Conservation (phyloP, 2,329 filamentous ascomycete genomes). For the Thelonectria blattea region DNA sequence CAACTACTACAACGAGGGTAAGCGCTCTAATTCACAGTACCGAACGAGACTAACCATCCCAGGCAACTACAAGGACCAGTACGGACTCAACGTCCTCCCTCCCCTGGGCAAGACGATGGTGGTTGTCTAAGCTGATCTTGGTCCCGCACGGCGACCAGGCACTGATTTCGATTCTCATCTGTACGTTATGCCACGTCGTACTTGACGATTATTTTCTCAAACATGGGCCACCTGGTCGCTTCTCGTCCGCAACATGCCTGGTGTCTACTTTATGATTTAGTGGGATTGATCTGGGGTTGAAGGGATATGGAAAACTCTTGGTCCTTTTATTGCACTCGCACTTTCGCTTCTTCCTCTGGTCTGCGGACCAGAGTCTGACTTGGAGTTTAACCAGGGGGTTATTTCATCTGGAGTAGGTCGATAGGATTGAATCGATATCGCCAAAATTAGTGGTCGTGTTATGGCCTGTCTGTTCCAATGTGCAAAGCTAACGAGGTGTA, state of each 20-base stretch:
- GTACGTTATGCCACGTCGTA: conserved; percentile 45
- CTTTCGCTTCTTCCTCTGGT: conserved; percentile 34
- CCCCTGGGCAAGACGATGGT: conserved; percentile 41
- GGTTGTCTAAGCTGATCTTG: conserved; percentile 34
- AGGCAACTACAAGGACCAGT: conserved; percentile 61
- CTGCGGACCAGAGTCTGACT: conserved; percentile 19
- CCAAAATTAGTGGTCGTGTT: no score
- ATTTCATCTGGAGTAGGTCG: conserved; percentile 26
- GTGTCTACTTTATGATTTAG: conserved; percentile 35
- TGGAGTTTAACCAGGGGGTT: conserved; percentile 30
- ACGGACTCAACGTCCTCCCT: conserved; percentile 55
- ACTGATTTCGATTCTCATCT: conserved; percentile 43
- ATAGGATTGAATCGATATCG: conserved; percentile 32
- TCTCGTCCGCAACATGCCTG: conserved; percentile 28
- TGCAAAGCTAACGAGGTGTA: no score
- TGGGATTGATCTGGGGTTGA: conserved; percentile 31
- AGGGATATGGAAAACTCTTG: conserved; percentile 25
- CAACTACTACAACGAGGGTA: conserved; percentile 80
- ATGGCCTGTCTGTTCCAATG: not conserved
- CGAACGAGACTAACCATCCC: no score
- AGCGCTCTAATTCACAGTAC: conserved; percentile 40
- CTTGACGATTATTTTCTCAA: conserved; percentile 42
- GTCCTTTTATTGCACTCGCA: conserved; percentile 21
- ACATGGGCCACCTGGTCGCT: conserved; percentile 32
- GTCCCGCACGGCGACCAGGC: conserved; percentile 21